Evolutionary conservation across 306 rosid species (phyloP).

Genomic region (Cucurbita moschata): DNA sequence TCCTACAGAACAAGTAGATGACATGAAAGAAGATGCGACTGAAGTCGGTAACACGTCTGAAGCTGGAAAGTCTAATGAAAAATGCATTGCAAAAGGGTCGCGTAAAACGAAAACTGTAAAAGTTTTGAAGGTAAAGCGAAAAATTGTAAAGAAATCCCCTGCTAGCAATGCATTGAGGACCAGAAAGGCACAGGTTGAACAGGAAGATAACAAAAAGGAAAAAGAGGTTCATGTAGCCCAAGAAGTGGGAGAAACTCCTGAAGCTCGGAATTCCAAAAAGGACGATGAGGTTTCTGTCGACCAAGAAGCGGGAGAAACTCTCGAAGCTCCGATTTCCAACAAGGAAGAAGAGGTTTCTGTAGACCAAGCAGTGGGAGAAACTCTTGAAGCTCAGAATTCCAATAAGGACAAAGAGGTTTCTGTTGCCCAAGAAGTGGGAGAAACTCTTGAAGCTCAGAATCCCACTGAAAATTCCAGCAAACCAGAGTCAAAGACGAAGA

Average conservation of each 20-base stretch:
- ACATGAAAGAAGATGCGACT: constrained; percentile 6
- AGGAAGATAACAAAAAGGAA: not conserved
- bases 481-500: not conserved
- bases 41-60: constrained; percentile 4
- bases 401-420: not conserved
- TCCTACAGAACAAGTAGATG: constrained; percentile 27
- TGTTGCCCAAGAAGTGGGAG: not conserved
- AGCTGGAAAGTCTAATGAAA: constrained; percentile 14
- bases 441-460: not conserved
- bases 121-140: constrained; percentile 37
- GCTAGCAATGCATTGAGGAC: constrained; percentile 13
- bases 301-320: not conserved
- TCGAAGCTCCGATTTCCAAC: not conserved
- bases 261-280: not conserved
- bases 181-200: not conserved
- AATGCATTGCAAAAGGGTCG: constrained; percentile 16
- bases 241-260: not conserved
- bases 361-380: not conserved
- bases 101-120: constrained; percentile 24
- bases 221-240: not conserved
- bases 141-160: constrained; percentile 34
- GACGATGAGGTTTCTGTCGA: not conserved
- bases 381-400: not conserved
- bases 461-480: not conserved
- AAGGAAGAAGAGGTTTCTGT: not conserved